A percentile compares a stretch with the other conserved stretches of the same genome.
Evolutionary conservation across 306 rosid species (phyloP).

Genomic region (Quercus gilva): DNA sequence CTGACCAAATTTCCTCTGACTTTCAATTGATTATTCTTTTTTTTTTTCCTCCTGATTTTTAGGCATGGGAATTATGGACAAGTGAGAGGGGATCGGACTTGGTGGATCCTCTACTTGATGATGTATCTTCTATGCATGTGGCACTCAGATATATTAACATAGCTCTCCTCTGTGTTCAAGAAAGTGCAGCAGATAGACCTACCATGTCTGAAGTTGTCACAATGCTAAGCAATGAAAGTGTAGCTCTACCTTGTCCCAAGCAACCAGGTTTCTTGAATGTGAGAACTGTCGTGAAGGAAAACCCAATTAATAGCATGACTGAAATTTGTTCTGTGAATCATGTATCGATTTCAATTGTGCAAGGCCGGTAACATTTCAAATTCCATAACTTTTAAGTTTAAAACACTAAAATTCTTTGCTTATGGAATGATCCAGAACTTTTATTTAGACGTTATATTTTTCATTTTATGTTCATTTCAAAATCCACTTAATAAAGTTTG

Average conservation of each 20-base stretch:
- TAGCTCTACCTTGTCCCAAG: slow-evolving; percentile 20
- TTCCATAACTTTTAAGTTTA: not conserved
- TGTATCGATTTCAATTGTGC: slow-evolving; percentile 13
- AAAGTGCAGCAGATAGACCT: slow-evolving; percentile 35
- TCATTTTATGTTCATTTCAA: no score
- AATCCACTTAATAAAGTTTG: no score
- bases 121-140: not conserved
- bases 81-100: slow-evolving; percentile 13
- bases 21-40: not conserved
- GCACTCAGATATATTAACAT: slow-evolving; percentile 27
- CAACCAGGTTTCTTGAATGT: slow-evolving; percentile 30
- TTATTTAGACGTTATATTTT: no score
- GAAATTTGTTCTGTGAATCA: slow-evolving; percentile 17
- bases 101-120: slow-evolving; percentile 17
- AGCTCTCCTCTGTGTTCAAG: slow-evolving; percentile 38
- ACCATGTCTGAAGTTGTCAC: slow-evolving; percentile 38
- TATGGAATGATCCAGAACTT: no score
- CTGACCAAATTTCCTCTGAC: not conserved
- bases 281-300: not conserved
- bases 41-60: not conserved
- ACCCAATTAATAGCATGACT: not conserved
- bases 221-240: slow-evolving; percentile 33
- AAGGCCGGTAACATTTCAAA: not conserved
- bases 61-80: slow-evolving; percentile 44
- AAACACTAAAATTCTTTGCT: no score